These are phyloP conservation scores for Podospora pseudocomata DNA, from an alignment of 495 filamentous ascomycete genomes.

Conservation along the genomic window DNA sequence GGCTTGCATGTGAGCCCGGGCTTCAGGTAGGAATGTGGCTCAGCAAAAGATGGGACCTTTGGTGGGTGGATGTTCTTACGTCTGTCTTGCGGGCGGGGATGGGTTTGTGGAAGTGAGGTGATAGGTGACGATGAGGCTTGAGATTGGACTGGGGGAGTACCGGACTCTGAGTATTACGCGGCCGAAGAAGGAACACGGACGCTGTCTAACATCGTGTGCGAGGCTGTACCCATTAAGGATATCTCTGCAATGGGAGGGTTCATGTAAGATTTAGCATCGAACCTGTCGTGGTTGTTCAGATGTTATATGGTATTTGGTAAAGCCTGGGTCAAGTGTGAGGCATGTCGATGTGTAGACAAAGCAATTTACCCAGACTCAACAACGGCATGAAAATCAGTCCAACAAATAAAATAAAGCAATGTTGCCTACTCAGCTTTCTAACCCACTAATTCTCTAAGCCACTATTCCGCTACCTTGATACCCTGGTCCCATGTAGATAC, in stretches of 20 bases:
- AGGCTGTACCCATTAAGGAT: too few relatives aligned
- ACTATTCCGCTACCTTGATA: neutral
- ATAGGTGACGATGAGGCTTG: too few relatives aligned
- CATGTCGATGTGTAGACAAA: too few relatives aligned
- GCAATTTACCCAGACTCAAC: too few relatives aligned
- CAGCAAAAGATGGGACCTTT: neutral
- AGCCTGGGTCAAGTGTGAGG: too few relatives aligned
- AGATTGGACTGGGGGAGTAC: neutral
- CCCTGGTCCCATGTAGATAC: neutral
- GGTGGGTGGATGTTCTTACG: neutral
- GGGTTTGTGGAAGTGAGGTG: too few relatives aligned
- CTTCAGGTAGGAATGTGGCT: neutral
- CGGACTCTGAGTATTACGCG: neutral
- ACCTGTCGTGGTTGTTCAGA: too few relatives aligned
- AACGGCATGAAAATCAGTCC: neutral
- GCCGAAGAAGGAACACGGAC: neutral
- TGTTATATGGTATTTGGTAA: too few relatives aligned
- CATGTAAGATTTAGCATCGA: too few relatives aligned
- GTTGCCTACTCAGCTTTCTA: neutral
- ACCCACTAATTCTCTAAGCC: neutral
- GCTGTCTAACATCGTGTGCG: too few relatives aligned
- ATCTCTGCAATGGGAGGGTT: too few relatives aligned
- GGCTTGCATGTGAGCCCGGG: neutral
- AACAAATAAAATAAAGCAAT: neutral
- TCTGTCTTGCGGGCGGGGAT: neutral